Evolutionary conservation across 2,329 filamentous ascomycete species (phyloP), one percentile per base, ranked within the genome.

Genomic region (Talaromyces sp.): DNA sequence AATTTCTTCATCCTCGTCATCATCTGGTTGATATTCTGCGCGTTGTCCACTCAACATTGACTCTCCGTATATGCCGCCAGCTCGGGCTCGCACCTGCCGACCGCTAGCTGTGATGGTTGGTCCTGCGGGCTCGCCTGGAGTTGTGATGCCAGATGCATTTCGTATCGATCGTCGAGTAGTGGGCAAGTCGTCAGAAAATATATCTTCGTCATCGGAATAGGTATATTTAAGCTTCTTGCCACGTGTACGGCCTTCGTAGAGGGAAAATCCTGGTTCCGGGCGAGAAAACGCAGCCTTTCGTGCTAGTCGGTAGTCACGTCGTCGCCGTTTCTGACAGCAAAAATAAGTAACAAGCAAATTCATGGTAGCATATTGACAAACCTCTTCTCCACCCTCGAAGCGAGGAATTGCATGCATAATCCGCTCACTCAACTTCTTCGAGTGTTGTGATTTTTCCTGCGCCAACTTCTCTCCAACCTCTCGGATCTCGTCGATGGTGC

Each of bases 181-280:
- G 6, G 89, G 86, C 19, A 81, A 80, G 67, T 82, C 93, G 75
- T 76, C 85, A 61, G 80, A 83, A 56, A 88, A 87, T 17, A 89
- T 87, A 40, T 89, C 89, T 70, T 96, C 92, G 27, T 96, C 92
- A 61, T 97, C 93, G 0, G 93, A 96, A 74, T 91, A 99, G 0
- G 92, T 99, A 75, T 99, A 99, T 78, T 93, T 96, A 80, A 96
- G 91, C 67, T 94, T 91, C 82, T 99, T 98, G 65, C 95, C 95
- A 66, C 95, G 88, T 5, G 96, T 99, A 62, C 95, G 91, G 59
- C 95, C 95, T 80, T 99, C 95, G 76, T 99, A 99, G 65, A 96
- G 83, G 0, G 93, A 97, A 75, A 94, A 96, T 4, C 93, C 93
- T 10, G 91, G 89, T 71, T 97, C 93, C 5, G 93, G 92, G 5